Percentiles rank a stretch among this genome's conserved stretches.
Conservation (phyloP, 257 asterid genomes). For the Knoxia roxburghii region DNA sequence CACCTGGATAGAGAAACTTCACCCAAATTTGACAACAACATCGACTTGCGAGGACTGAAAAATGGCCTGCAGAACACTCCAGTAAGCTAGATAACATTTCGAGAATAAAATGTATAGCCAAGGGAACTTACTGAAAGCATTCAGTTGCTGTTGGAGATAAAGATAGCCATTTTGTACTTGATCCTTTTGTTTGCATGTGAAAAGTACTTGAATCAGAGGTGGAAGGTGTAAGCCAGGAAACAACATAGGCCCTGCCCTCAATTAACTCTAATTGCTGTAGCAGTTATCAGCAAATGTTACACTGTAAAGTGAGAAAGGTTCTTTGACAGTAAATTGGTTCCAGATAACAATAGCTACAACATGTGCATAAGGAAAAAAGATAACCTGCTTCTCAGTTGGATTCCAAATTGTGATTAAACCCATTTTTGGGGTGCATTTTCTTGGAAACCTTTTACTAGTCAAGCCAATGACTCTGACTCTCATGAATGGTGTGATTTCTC, state of each 20-base stretch:
- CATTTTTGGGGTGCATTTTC: slow-evolving; percentile 27
- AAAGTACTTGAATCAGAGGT: slow-evolving; percentile 66
- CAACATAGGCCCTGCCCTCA: slow-evolving; percentile 83
- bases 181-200: slow-evolving; percentile 75
- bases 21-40: slow-evolving; percentile 57
- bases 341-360: neutral
- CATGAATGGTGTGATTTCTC: slow-evolving; percentile 81
- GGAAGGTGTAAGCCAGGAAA: slow-evolving; percentile 64
- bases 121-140: slow-evolving; percentile 54
- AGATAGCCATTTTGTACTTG: slow-evolving; percentile 64
- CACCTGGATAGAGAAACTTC: slow-evolving; percentile 76
- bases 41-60: slow-evolving; percentile 65
- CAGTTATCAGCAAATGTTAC: slow-evolving; percentile 7
- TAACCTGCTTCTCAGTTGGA: slow-evolving; percentile 89
- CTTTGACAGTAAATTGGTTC: neutral
- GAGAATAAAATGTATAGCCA: slow-evolving; percentile 8
- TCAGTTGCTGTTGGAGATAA: slow-evolving; percentile 42
- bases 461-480: slow-evolving; percentile 87
- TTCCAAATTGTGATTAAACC: slow-evolving; percentile 96
- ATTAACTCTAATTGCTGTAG: slow-evolving; percentile 54
- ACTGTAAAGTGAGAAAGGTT: neutral
- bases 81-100: slow-evolving; percentile 8
- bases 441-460: slow-evolving; percentile 36
- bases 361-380: neutral
- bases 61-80: slow-evolving; percentile 53